Evolutionary conservation across 495 filamentous ascomycete species (phyloP).

Genomic region (Podospora sp.): DNA sequence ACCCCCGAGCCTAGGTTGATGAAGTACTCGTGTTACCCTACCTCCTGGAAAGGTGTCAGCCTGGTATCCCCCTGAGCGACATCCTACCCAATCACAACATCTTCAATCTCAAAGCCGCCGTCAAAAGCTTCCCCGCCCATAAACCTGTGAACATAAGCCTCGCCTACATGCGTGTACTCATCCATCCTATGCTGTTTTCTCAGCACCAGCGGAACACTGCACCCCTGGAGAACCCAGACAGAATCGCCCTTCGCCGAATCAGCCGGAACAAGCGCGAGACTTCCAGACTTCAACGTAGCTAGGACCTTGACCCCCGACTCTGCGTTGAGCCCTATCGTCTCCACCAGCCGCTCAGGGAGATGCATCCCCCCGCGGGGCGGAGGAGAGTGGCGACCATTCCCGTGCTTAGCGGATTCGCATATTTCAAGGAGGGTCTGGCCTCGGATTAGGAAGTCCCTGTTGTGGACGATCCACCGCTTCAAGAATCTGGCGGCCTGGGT

Average conservation of each 20-base stretch:
- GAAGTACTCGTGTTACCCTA: too few species aligned
- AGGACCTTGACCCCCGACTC: constrained; percentile 1
- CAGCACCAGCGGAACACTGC: constrained; percentile 33
- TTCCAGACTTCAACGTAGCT: constrained; percentile 2
- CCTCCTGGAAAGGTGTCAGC: too few species aligned
- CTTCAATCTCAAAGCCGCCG: neutral
- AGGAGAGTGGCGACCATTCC: neutral
- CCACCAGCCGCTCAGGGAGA: constrained; percentile 5
- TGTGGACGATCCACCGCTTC: neutral
- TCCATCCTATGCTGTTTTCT: constrained; percentile 4
- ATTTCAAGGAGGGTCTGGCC: constrained; percentile 7
- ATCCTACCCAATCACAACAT: neutral
- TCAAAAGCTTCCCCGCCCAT: constrained; percentile 31
- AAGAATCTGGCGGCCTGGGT: neutral
- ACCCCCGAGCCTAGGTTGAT: too few species aligned
- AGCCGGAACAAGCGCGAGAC: constrained; percentile 8
- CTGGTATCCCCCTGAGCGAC: too few species aligned
- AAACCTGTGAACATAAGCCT: constrained; percentile 36
- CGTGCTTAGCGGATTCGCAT: neutral
- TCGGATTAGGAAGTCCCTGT: constrained; percentile 4
- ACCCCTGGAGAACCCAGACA: constrained; percentile 36
- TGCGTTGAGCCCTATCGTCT: constrained; percentile 2
- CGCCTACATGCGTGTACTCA: constrained; percentile 25
- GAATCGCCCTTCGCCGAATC: constrained; percentile 26
- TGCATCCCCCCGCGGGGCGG: neutral